Evolutionary conservation across 208 protist genomes (phyloP), one percentile per base, ranked within the genome.

Genomic region (Crithidia sp.): DNA sequence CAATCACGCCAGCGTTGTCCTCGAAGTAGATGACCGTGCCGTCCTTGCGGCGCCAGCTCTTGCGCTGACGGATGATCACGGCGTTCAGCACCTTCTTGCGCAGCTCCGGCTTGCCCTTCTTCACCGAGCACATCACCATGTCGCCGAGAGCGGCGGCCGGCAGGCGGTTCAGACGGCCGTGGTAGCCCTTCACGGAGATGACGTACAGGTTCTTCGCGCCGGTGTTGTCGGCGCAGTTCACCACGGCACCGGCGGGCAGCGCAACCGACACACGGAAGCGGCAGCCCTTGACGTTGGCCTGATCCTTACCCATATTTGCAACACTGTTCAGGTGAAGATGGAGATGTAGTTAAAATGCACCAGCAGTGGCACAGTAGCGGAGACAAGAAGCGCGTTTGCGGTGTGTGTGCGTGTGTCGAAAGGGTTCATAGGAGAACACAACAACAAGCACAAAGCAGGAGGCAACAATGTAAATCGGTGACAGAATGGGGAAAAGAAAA

Each of bases 161-260:
- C 59, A 99, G 89, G 76, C 98, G 94, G 91, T 99, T 99, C 14
- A 99, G 94, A 71, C 99, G 93, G 73, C 98, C 99, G 78, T 99
- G 95, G 81, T 98, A 96, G 60, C 97, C 96, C 84, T 98, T 98
- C 54, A 99, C 98, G 76, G 99, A 91, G 82, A 99, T 99, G 82
- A 99, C 89, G 92, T 99, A 99, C 67, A 99, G 89, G 89, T 99
- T 99, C 94, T 99, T 99, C 76, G 99, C 99, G 55, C 99, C 99
- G 60, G 98, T 99, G 98, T 99, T 99, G 90, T 99, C 99, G 66
- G 99, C 98, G 87, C 99, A 99, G 96, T 99, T 99, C 71, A 99
- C 98, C 45, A 99, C 95, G 28, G 99, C 98, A 68, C 91, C 98
- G 57, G 99, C 98, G 83, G 99, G 99, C 56, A 99, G 97, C 94